These are phyloP conservation scores for Phytophthora quininea DNA, from an alignment of 352 stramenopile genomes.

Conservation along the genomic window DNA sequence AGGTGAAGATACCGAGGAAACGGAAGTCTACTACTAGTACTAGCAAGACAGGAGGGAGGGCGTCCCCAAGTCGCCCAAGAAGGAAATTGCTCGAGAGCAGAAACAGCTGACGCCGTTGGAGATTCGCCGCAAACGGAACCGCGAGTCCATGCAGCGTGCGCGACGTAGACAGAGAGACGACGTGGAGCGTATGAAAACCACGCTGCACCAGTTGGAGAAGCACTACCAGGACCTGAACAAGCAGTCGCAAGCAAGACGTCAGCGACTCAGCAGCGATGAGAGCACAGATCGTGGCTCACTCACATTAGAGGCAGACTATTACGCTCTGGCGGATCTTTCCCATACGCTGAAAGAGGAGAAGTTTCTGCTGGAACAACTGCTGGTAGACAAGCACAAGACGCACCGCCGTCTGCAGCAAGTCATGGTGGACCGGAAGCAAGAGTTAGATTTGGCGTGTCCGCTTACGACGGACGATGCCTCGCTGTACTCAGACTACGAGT, in stretches of 20 bases:
- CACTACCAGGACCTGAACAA: slow-evolving; percentile 53
- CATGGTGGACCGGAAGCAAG: slow-evolving; percentile 55
- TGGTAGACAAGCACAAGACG: slow-evolving; percentile 58
- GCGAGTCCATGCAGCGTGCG: slow-evolving; percentile 62
- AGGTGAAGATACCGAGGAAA: slow-evolving; percentile 21
- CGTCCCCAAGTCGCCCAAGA: not conserved
- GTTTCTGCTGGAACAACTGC: slow-evolving; percentile 55
- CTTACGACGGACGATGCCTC: slow-evolving; percentile 33
- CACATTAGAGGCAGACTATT: slow-evolving; percentile 53
- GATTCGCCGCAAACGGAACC: slow-evolving; percentile 58
- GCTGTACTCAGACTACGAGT: slow-evolving; percentile 51
- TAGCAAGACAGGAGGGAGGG: too few species aligned
- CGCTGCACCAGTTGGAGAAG: slow-evolving; percentile 48
- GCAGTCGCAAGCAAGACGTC: slow-evolving; percentile 33
- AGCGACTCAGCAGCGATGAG: slow-evolving; percentile 16
- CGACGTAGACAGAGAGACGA: slow-evolving; percentile 51
- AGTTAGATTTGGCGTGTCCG: slow-evolving; percentile 51
- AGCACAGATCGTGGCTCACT: slow-evolving; percentile 16
- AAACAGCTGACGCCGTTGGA: slow-evolving; percentile 50
- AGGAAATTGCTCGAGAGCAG: slow-evolving; percentile 28
- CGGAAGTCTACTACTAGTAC: slow-evolving; percentile 12
- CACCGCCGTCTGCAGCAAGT: slow-evolving; percentile 50
- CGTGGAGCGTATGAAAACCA: slow-evolving; percentile 56
- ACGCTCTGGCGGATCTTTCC: slow-evolving; percentile 55
- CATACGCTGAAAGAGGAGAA: slow-evolving; percentile 66